Evolutionary conservation across 2,329 filamentous ascomycete species (phyloP), one percentile per base, ranked within the genome.

Genomic region (Conoideocrella luteorostrata): DNA sequence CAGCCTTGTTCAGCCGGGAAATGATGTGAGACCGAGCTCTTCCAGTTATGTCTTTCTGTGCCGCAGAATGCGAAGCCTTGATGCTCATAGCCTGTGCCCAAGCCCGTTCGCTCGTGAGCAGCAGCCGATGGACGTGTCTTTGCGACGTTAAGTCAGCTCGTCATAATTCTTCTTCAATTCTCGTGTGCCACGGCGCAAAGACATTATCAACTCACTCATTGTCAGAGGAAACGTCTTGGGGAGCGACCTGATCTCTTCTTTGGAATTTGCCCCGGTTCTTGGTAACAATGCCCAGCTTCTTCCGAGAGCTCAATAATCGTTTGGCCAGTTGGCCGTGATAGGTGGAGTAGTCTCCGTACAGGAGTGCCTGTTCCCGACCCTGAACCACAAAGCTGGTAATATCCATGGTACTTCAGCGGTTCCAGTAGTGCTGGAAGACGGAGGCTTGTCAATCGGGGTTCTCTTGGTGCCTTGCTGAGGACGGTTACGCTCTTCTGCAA

Each of bases 41-140:
- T 47, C 89, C 85, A 22, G 82, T 78, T 50, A 95, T 85, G 39
- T 82, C 84, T 63, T 88, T 86, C 48, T 83, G 81, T 55, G 93
- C 88, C 54, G 86, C 77, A 30, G 86, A 79, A 61, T 94, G 88
- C 17, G 80, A 72, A 4, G 88, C 78, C 66, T 95, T 96, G 76
- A 96, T 88, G 60, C 86, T 82, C 89, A 97, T 94, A 46, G 90
- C 91, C 64, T 95, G 84, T 29, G 93, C 91, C 88, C 89, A 97
- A 41, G 90, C 88, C 51, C 93, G 80, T 69, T 98, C 93, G 48
- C 90, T 82, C 30, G 82, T 86, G 57, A 96, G 80, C 45, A 98
- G 75, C 24, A 91, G 73, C n/a, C 96, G 73, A 52, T 85, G 75
- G 39, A 83, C 78, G 66, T 82, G 87, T 64, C 88, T 94, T 29